phyloP scores from a whole-genome alignment of 495 filamentous ascomycete species.

The Penicillium robsamsonii region DNA sequence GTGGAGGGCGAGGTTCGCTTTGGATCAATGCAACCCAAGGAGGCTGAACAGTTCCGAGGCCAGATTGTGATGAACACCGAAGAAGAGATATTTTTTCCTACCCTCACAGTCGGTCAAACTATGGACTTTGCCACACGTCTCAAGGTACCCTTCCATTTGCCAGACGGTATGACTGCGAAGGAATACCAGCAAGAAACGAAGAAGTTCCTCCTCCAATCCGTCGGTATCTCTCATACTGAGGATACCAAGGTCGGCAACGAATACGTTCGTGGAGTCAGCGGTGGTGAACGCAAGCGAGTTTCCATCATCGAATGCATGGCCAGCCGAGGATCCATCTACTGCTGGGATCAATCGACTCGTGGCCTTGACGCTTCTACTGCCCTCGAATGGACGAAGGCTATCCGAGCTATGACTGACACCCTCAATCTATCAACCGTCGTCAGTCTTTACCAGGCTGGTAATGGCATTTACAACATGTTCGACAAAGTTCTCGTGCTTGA shows the following conservation, averaged over 20 bases:
- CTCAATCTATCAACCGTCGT: constrained; percentile 47
- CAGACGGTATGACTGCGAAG: constrained; percentile 38
- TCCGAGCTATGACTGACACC: constrained; percentile 48
- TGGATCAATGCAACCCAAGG: constrained; percentile 53
- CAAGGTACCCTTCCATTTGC: constrained; percentile 37
- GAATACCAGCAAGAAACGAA: constrained; percentile 54
- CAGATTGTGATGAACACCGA: constrained; percentile 71
- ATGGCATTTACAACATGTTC: constrained; percentile 60
- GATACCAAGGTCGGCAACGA: constrained; percentile 78
- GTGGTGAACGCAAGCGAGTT: constrained; percentile 76
- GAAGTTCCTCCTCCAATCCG: constrained; percentile 65
- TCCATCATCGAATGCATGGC: constrained; percentile 66
- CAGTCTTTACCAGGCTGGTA: constrained; percentile 61
- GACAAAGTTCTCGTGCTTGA: constrained; percentile 70
- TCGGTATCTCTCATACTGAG: constrained; percentile 77
- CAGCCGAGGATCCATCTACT: constrained; percentile 57
- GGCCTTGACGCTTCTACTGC: constrained; percentile 63
- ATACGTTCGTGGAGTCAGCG: constrained; percentile 78
- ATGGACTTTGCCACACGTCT: constrained; percentile 61
- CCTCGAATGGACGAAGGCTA: constrained; percentile 51
- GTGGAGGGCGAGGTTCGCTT: constrained; percentile 58
- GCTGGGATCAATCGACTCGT: constrained; percentile 62
- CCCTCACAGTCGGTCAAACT: constrained; percentile 67
- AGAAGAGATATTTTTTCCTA: constrained; percentile 71
- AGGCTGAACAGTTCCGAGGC: constrained; percentile 60